Percentiles rank a stretch among this genome's conserved stretches.
Evolutionary conservation across 352 stramenopile genomes (phyloP).

Genomic region (Pythium guiyangense): DNA sequence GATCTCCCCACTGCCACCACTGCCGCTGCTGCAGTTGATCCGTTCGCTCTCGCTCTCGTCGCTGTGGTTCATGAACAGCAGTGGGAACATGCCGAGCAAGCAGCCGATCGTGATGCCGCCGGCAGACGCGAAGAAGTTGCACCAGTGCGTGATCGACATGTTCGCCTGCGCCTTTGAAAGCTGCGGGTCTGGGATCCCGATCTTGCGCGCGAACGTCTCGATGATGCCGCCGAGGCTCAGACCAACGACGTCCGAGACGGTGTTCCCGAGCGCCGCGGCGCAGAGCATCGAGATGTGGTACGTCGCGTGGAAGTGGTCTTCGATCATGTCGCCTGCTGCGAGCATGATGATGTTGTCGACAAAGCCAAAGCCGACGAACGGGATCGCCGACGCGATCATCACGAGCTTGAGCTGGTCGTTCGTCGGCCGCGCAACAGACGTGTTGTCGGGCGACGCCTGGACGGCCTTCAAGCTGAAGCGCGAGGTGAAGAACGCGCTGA

Average conservation of each 20-base stretch:
- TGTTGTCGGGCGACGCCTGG: constrained; percentile 25
- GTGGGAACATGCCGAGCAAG: constrained; percentile 87
- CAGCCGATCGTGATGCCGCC: constrained; percentile 86
- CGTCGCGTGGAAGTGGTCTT: constrained; percentile 90
- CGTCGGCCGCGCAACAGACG: constrained; percentile 35
- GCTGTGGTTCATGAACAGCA: constrained; percentile 85
- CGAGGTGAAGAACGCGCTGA: constrained; percentile 56
- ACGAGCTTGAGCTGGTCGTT: constrained; percentile 70
- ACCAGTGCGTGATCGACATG: constrained; percentile 70
- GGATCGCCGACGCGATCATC: constrained; percentile 73
- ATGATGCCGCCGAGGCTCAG: constrained; percentile 93
- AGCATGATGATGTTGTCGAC: constrained; percentile 88
- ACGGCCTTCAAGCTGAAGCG: constrained; percentile 61
- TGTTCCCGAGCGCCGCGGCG: constrained; percentile 93
- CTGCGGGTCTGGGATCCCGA: constrained; percentile 63
- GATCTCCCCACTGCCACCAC: constrained; percentile 17
- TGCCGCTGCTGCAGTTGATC: too few species aligned
- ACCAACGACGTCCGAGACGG: constrained; percentile 91
- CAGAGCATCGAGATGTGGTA: constrained; percentile 95
- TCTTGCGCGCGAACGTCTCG: constrained; percentile 61
- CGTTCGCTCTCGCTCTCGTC: too few species aligned
- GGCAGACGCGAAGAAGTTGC: constrained; percentile 73
- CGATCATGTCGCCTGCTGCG: constrained; percentile 92
- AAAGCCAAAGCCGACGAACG: constrained; percentile 82
- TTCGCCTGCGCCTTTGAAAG: constrained; percentile 75